Evolutionary conservation across 208 protist species (phyloP), one percentile per base, ranked within the genome.

Genomic region (Leishmania amazonensis): DNA sequence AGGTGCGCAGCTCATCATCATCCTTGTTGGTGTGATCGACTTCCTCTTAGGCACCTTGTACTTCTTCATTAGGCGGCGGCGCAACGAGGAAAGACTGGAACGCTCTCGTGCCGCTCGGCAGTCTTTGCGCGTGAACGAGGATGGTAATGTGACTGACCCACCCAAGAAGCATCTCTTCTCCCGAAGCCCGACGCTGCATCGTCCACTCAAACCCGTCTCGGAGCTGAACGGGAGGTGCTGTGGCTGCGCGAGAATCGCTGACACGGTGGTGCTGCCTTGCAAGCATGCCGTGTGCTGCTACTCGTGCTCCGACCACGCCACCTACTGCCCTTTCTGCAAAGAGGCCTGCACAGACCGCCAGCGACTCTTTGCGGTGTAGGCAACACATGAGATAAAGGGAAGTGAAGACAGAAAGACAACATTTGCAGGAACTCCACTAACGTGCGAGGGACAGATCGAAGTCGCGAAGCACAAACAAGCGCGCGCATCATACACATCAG

Each of bases 221-320:
- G 83, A 89, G 70, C 80, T 92, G 47, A 81, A 92, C 68, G 87
- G 87, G 38, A 64, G 75, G n/a, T 92, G 89, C 73, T 92, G 89
- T 51, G 89, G 89, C 19, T 92, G 89, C 49, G 87, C 87, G 31
- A 74, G 76, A 28, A 79, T 85, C 40, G 89, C 89, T 11, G 81
- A 92, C 73, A 84, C 81, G 35, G 85, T 92, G 19, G 75, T 92
- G 47, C 75, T 92, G 7, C 89, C 89, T 45, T 92, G 89, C 83
- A 82, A 81, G 53, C 89, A 92, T 71, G 89, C 87, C 40, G 87
- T 90, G 11, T 92, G 89, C 79, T 92, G 89, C 83, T 84, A 62
- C 64, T 70, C 75, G 28, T 92, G 89, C 57, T 87, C 82, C 0
- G 84, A 81, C 13, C 82, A 84, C 31, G 89, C 89, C 19, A 82